phyloP scores from a whole-genome alignment of 208 protist species.

The Phytomonas sp. region DNA sequence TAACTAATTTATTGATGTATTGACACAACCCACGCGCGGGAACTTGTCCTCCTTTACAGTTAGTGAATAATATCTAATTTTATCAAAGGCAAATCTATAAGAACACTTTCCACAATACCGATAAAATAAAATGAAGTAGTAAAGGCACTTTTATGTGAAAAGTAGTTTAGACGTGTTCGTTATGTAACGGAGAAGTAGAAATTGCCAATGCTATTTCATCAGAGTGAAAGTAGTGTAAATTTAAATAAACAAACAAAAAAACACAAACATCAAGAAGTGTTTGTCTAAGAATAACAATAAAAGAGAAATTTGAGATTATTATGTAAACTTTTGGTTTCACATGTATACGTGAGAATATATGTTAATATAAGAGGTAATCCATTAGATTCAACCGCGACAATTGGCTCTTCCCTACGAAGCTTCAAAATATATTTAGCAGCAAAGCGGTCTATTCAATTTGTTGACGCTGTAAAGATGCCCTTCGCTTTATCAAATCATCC shows the following conservation, averaged over 20 bases:
- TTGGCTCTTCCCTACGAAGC: neutral
- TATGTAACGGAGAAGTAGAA: conserved; percentile 9
- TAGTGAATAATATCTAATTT: neutral
- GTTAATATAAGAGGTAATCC: neutral
- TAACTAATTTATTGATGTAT: conserved; percentile 5
- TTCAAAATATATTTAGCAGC: neutral
- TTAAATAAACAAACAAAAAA: conserved; percentile 10
- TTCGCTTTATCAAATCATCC: neutral
- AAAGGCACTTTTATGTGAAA: neutral
- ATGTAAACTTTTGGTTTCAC: neutral
- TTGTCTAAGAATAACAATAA: neutral
- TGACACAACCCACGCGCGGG: neutral
- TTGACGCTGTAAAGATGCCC: neutral
- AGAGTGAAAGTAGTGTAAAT: neutral
- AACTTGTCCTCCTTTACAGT: neutral
- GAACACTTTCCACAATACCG: neutral
- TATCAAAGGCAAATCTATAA: neutral
- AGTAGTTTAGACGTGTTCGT: neutral
- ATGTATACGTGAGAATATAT: neutral
- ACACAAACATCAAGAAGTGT: conserved; percentile 6
- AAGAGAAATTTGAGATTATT: neutral
- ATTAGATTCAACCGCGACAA: neutral
- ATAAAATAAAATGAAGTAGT: neutral
- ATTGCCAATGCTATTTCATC: neutral
- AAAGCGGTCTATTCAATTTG: neutral